Percentiles rank a stretch among this genome's conserved stretches.
Evolutionary conservation across 306 rosid species (phyloP).

Genomic region (Vicia faba): DNA sequence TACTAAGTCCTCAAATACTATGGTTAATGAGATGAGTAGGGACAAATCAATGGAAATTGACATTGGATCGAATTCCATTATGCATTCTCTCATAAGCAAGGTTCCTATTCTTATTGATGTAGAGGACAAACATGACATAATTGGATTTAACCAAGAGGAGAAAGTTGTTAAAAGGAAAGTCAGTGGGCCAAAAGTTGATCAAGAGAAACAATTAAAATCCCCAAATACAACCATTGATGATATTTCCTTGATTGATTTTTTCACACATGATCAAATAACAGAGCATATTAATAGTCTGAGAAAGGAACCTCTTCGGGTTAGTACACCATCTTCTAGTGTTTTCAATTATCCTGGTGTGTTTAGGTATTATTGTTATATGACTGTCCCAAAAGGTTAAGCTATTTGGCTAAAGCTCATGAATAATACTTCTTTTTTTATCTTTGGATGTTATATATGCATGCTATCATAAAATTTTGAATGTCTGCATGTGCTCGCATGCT

Average conservation of each 20-base stretch:
- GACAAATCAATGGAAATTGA: conserved; percentile 23
- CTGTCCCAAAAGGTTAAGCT: neutral
- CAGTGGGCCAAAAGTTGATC: conserved; percentile 32
- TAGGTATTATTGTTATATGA: neutral
- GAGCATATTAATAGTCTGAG: conserved; percentile 48
- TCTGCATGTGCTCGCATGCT: neutral
- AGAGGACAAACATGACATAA: conserved; percentile 21
- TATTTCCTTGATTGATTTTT: conserved; percentile 42
- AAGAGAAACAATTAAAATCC: conserved; percentile 18
- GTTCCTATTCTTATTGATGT: conserved; percentile 22
- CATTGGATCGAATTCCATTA: conserved; percentile 8
- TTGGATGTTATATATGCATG: neutral
- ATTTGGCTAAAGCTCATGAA: neutral
- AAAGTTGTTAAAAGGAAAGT: conserved; percentile 13
- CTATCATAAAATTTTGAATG: neutral
- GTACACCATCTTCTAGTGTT: conserved; percentile 11
- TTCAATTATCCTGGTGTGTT: neutral
- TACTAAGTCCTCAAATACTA: neutral
- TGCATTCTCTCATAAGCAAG: neutral
- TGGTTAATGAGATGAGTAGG: neutral
- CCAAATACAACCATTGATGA: conserved; percentile 7
- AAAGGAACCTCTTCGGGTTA: conserved; percentile 40
- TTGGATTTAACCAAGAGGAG: conserved; percentile 30
- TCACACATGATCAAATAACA: conserved; percentile 44
- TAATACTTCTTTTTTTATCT: neutral